Percentiles rank a stretch among this genome's conserved stretches.
Conservation (phyloP, 1,284 basidiomycete genomes). For the Ceratobasidium sp. region DNA sequence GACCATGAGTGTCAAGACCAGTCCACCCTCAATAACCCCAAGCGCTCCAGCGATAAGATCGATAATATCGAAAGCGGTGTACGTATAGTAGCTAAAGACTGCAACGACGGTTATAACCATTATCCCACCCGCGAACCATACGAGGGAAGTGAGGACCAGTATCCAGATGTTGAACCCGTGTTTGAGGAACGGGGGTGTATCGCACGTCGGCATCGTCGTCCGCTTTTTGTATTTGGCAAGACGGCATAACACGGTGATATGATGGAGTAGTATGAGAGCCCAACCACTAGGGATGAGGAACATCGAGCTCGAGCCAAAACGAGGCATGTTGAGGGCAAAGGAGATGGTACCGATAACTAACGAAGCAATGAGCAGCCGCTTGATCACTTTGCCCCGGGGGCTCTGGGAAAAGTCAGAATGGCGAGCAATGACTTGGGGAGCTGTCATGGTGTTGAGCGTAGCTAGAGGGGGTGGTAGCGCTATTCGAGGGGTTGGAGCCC, state of each 20-base stretch:
- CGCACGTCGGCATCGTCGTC: neutral
- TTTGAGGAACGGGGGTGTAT: constrained; percentile 15
- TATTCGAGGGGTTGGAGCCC: neutral
- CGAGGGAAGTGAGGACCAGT: neutral
- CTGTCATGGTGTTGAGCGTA: too few species aligned
- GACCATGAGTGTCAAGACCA: neutral
- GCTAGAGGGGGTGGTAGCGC: neutral
- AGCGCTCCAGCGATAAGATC: neutral
- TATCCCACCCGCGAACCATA: neutral
- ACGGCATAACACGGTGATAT: constrained; percentile 3
- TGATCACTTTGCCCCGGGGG: neutral
- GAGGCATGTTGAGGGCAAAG: constrained; percentile 4
- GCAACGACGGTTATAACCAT: neutral
- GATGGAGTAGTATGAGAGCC: neutral
- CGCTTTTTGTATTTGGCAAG: constrained; percentile 15
- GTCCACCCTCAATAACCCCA: neutral
- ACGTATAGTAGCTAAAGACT: neutral
- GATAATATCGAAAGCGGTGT: neutral
- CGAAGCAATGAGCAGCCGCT: neutral
- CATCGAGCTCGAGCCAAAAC: neutral
- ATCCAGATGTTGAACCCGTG: constrained; percentile 9
- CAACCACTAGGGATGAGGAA: constrained; percentile 15
- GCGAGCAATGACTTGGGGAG: neutral
- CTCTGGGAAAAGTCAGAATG: neutral
- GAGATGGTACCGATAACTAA: neutral